Base-by-base conservation (phyloP, 441 rosid genomes). In the Hura crepitans region DNA sequence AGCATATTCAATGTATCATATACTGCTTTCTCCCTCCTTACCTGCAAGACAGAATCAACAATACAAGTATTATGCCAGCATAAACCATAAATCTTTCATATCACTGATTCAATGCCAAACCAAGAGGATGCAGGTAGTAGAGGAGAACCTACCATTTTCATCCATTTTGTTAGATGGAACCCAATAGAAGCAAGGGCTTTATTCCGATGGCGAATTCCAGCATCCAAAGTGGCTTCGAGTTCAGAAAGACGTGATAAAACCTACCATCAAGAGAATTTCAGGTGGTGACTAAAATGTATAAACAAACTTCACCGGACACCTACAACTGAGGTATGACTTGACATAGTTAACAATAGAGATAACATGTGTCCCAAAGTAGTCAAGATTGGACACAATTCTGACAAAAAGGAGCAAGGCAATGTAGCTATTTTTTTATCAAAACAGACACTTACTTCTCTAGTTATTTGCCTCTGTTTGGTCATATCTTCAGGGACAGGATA, bases 1-100 rank as follows among this genome's bases (percentile, higher is more conserved):
- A 94, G 84, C 97, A 90, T 94, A 79, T 94, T 94, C 79, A 94
- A 73, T 15, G 96, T 86, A 80, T 92, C 96, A 80, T 89, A 94
- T 57, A 92, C 90, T 37, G 97, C 97, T 74, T 94, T 94, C 83
- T 94, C 96, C 77, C 89, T 84, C 80, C 89, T 86, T 62, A 92
- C 97, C 99, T 94, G 75, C 73, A 83, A 68, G 71, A 71, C 39
- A 65, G 39, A 63, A 66, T 68, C 67, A 74, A 67, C 33, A 11
- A 30, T 14, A 33, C 5, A 25, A 9, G 28, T 37, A n/a, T 14
- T 14, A 33, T 28, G 58, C 28, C 45, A 37, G 35, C 49, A 25
- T 28, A 51, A 53, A 35, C 23, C 49, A 37, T 6, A 66, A 35
- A 51, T 22, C 30, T 35, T 53, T 4, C 43, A 15, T 10, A 70